phyloP scores from a whole-genome alignment of 345 rosid species.

The Aurinia saxatilis region DNA sequence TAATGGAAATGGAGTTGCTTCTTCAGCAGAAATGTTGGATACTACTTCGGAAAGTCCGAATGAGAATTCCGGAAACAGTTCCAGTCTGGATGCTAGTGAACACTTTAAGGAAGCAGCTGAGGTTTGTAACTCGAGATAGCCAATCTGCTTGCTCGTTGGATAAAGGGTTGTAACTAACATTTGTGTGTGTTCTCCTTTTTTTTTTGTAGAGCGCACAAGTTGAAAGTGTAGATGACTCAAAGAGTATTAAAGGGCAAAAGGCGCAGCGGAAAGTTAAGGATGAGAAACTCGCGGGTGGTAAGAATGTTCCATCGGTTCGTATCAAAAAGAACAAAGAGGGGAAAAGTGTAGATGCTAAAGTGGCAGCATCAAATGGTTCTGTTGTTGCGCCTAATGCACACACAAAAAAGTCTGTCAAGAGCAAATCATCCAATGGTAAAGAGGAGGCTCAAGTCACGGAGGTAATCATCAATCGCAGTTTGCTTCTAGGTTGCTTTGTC shows the following conservation, averaged over 20 bases:
- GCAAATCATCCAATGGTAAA: constrained; percentile 44
- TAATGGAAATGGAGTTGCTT: constrained; percentile 32
- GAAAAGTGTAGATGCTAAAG: constrained; percentile 25
- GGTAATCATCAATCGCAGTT: constrained; percentile 28
- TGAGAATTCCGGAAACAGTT: constrained; percentile 28
- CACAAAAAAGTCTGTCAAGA: constrained; percentile 44
- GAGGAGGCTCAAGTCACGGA: constrained; percentile 33
- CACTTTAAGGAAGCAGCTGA: constrained; percentile 29
- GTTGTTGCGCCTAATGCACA: constrained; percentile 30
- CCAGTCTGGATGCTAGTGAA: constrained; percentile 31
- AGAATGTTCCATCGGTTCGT: constrained; percentile 37
- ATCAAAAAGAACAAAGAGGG: constrained; percentile 43
- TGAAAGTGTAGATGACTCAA: constrained; percentile 30
- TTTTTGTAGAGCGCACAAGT: constrained; percentile 38
- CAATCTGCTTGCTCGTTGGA: background rate
- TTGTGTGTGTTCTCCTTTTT: background rate
- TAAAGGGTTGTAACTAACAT: background rate
- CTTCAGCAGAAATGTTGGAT: constrained; percentile 19
- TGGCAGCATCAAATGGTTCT: constrained; percentile 50
- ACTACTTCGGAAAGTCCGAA: constrained; percentile 17
- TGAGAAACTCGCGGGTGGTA: constrained; percentile 39
- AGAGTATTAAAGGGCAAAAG: constrained; percentile 33
- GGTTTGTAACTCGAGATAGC: constrained; percentile 30
- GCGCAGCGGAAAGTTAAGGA: constrained; percentile 41
- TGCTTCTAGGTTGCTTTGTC: background rate